These are phyloP conservation scores for Porogramme epimiltina DNA, from an alignment of 1,284 basidiomycete genomes.

Conservation along the genomic window DNA sequence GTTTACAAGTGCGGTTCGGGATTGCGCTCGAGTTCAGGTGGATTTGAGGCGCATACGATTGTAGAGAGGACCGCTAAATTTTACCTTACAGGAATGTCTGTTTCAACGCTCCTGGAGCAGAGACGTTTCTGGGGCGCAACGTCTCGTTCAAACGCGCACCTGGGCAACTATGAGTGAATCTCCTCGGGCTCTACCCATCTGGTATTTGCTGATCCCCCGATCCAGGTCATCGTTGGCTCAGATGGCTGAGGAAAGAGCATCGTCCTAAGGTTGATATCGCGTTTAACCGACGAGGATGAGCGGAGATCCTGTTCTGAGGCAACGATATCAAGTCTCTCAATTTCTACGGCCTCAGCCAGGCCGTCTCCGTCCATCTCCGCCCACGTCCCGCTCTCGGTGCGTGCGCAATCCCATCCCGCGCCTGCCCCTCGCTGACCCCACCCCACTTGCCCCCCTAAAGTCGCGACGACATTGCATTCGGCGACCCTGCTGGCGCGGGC, in stretches of 20 bases:
- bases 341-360: slow-evolving; percentile 61
- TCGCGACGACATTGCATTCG: slow-evolving; percentile 73
- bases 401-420: slow-evolving; percentile 25
- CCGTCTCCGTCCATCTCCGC: slow-evolving; percentile 74
- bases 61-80: too few species aligned
- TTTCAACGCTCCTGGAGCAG: slow-evolving; percentile 67
- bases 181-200: too few species aligned
- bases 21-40: slow-evolving; percentile 68
- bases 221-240: slow-evolving; percentile 75
- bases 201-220: too few species aligned
- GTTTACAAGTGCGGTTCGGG: slow-evolving; percentile 49
- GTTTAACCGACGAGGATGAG: slow-evolving; percentile 68
- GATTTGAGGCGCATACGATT: too few species aligned
- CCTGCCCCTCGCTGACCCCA: not conserved
- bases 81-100: slow-evolving; percentile 53
- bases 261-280: slow-evolving; percentile 60
- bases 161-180: slow-evolving; percentile 78
- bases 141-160: slow-evolving; percentile 70
- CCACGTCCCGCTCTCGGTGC: slow-evolving; percentile 70
- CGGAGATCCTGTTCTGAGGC: slow-evolving; percentile 70
- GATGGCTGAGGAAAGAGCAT: slow-evolving; percentile 83
- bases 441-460: too few species aligned
- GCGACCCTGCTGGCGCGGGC: slow-evolving; percentile 52
- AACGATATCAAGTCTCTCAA: slow-evolving; percentile 60
- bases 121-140: slow-evolving; percentile 56